A percentile compares a stretch with the other conserved stretches of the same genome.
Conservation (phyloP, 163 green algal genomes). For the Chlorella variabilis region DNA sequence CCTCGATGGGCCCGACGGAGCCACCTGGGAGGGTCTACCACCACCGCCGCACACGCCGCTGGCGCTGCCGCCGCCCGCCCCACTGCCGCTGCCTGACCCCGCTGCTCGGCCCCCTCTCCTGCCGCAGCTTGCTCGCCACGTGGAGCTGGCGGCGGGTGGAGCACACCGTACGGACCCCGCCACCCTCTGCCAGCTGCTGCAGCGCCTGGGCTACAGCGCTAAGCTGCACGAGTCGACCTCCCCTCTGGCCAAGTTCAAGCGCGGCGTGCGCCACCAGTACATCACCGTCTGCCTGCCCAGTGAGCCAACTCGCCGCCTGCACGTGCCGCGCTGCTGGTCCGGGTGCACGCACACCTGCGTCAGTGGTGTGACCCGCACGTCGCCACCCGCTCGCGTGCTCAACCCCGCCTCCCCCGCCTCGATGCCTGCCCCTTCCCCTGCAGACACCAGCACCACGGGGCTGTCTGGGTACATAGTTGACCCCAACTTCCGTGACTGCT, state of each 20-base stretch:
- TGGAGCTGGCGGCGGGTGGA: constrained; percentile 19
- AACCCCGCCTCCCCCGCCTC: no score
- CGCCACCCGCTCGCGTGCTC: no score
- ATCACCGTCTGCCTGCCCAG: constrained; percentile 36
- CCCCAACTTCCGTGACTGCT: constrained; percentile 62
- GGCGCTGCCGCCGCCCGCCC: neutral
- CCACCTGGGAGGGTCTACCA: no score
- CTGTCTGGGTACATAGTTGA: constrained; percentile 54
- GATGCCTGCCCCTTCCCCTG: no score
- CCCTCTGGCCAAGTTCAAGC: constrained; percentile 4
- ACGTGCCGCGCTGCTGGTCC: no score
- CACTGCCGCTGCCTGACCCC: neutral
- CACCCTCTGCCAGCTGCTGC: neutral
- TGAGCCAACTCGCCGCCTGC: no score
- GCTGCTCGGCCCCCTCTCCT: neutral
- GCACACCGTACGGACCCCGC: constrained; percentile 1
- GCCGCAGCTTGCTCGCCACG: constrained; percentile 20
- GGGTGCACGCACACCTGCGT: no score
- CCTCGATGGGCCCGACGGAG: no score
- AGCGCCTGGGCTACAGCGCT: constrained; percentile 29
- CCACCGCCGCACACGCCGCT: no score
- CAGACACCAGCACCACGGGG: constrained; percentile 19
- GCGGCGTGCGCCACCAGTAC: constrained; percentile 27
- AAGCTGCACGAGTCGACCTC: constrained; percentile 34
- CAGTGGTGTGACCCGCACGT: no score